Conservation (phyloP, 192 early-diverging fungal species). For the Gaertneriomyces semiglobifer region DNA sequence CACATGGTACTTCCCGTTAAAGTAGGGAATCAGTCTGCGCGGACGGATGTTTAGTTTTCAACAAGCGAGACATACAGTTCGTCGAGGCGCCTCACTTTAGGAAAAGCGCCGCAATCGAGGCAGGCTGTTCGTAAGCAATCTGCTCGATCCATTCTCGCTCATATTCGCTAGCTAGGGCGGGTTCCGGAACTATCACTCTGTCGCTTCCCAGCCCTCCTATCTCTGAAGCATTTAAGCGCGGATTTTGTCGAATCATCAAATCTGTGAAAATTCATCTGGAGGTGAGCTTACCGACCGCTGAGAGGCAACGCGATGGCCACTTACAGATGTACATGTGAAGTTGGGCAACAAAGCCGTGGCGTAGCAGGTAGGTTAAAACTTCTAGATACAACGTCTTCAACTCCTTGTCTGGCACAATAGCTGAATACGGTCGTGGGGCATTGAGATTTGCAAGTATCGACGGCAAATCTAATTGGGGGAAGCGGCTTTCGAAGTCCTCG, state of each 20-base stretch:
- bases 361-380: slow-evolving; percentile 74
- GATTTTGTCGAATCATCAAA: slow-evolving; percentile 24
- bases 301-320: not conserved
- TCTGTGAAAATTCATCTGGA: slow-evolving; percentile 10
- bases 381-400: slow-evolving; percentile 70
- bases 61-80: not conserved
- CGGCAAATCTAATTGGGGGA: slow-evolving; percentile 56
- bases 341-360: slow-evolving; percentile 73
- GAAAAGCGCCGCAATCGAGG: slow-evolving; percentile 54
- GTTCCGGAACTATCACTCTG: slow-evolving; percentile 42
- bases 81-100: slow-evolving; percentile 36
- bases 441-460: slow-evolving; percentile 55
- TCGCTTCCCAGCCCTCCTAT: not conserved
- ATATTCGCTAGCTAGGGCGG: slow-evolving; percentile 44
- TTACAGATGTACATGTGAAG: slow-evolving; percentile 61
- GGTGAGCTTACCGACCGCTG: not conserved
- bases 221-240: slow-evolving; percentile 1
- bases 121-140: slow-evolving; percentile 52
- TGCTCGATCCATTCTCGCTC: slow-evolving; percentile 51
- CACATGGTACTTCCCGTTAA: slow-evolving; percentile 71
- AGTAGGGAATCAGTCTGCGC: slow-evolving; percentile 66
- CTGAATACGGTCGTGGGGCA: slow-evolving; percentile 53
- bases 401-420: slow-evolving; percentile 59
- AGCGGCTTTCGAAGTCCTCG: slow-evolving; percentile 55
- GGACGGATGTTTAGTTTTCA: not conserved